Evolutionary conservation across 768 basidiomycete species (phyloP), one percentile per base, ranked within the genome.

Genomic region (Termitomyces sp.): DNA sequence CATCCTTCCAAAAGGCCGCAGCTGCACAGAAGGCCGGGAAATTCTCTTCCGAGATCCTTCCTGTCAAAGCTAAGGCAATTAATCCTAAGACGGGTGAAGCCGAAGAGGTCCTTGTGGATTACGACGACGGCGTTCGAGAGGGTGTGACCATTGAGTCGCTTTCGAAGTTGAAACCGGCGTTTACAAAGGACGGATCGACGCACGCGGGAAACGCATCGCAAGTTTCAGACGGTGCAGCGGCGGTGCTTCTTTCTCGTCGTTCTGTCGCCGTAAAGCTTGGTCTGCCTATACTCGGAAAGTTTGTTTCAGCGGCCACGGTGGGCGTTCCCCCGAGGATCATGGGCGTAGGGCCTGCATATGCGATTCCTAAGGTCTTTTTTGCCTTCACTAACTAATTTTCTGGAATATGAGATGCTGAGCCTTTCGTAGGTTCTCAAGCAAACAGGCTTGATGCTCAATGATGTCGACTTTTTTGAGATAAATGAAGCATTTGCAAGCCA

Each of bases 291-390:
- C 52, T 94, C 48, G 94, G 89, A 71, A 95, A 95, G 73, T 96
- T 84, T 68, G 83, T 93, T 64, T 78, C 78, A 30, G 81, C 87
- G 5, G 74, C 78, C 30, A 81, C 77, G 33, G 82, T 87, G 11
- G 94, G 94, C 62, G 92, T 95, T n/a, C 88, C 90, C 5, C 91
- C 91, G 52, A 81, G 83, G 61, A 84, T 94, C 70, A 94, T 94
- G 93, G 94, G 94, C 65, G 84, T 96, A 64, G 94, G 94, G 53
- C 94, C 94, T 3, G 91, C 90, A 28, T 89, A 81, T 68, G 94
- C 94, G 44, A 93, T 94, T 63, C 94, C 93, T 47, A 81, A 82
- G 58, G 63, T 64, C 7, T 10, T 57, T 58, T 28, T 15, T 26
- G 17, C 33, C 10, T 38, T 48, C 10, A 26, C 7, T n/a, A 15